Evolutionary conservation across 306 rosid genomes (phyloP).

Genomic region (Quercus alba): DNA sequence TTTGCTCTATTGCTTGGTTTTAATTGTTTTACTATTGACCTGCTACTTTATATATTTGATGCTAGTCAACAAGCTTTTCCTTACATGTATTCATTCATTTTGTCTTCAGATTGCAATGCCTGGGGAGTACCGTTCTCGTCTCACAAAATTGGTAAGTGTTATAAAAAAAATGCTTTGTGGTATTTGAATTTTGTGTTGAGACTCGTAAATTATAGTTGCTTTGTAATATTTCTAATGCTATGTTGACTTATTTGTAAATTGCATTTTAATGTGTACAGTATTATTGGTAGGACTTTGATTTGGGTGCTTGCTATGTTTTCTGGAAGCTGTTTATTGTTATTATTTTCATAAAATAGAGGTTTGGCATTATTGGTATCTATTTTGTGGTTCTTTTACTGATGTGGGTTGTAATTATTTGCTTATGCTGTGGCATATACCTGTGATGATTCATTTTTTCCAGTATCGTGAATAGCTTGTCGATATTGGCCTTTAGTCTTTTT

Average conservation of each 20-base stretch:
- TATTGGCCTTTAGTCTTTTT: too few species aligned
- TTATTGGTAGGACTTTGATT: neutral
- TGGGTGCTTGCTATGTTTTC: neutral
- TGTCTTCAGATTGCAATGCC: slow-evolving; percentile 76
- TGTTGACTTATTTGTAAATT: neutral
- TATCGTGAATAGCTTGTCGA: neutral
- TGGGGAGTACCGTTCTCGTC: slow-evolving; percentile 85
- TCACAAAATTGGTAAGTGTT: slow-evolving; percentile 76
- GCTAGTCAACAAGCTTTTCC: neutral
- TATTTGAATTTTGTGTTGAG: neutral
- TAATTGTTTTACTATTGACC: slow-evolving; percentile 4
- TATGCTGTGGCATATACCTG: neutral
- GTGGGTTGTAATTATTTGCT: neutral
- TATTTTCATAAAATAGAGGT: neutral
- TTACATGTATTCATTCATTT: slow-evolving; percentile 19
- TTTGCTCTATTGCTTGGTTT: neutral
- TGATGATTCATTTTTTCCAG: neutral
- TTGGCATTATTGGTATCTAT: neutral
- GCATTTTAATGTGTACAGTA: neutral
- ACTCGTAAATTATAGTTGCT: neutral
- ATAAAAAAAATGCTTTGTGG: neutral
- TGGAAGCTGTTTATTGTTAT: neutral
- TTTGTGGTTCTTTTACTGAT: neutral
- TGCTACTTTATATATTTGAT: neutral
- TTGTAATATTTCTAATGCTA: neutral